Base-by-base conservation (phyloP, 2,329 filamentous ascomycete genomes). In the Geosmithia flava region DNA sequence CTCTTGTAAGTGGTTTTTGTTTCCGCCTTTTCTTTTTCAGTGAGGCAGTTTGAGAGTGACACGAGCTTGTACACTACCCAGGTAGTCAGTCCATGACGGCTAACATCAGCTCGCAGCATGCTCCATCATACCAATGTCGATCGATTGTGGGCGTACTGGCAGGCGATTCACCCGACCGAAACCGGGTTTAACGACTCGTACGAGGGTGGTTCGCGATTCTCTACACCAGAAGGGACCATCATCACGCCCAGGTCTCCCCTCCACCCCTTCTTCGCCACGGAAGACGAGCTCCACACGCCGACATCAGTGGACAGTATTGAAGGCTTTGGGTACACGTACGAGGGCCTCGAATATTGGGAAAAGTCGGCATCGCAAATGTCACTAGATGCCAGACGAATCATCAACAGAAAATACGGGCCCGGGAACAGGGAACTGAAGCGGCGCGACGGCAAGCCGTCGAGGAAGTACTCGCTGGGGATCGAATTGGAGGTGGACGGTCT, bases 71-170 rank as follows among this genome's bases (percentile, higher is more conserved):
- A 27, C 23, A 27, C 23, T 27, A 8, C 33, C 11, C 3, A 37
- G 33, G 33, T 13, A 13, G 33, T 6, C 6, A 30, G 11, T 16
- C 15, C 33, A 37, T 37, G 20, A 20, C 5, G 20, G 30, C 43
- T 47, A 30, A 47, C 6, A 33, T 8, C 11, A 5, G 37, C 13
- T 3, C 23, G 17, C 41, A 64, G 62, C 54, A 68, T 67, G 68
- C 57, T 74, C 23, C 71, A 74, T 51, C 72, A 74, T 62, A 62
- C 70, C 56, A 79, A 85, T 54, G 71, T 85, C 48, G 80, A 85
- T 55, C 74, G 81, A 41, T 67, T 85, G 39, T 82, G 80, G 62
- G 71, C 77, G n/a, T 68, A 74, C 54, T 76, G 68, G 68, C 65
- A 74, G 55, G 65, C 64, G 27, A 66, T 75, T 46, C 55, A 59